These are phyloP conservation scores for Jackrogersella multiformis DNA, from an alignment of 495 filamentous ascomycete genomes.

Conservation along the genomic window DNA sequence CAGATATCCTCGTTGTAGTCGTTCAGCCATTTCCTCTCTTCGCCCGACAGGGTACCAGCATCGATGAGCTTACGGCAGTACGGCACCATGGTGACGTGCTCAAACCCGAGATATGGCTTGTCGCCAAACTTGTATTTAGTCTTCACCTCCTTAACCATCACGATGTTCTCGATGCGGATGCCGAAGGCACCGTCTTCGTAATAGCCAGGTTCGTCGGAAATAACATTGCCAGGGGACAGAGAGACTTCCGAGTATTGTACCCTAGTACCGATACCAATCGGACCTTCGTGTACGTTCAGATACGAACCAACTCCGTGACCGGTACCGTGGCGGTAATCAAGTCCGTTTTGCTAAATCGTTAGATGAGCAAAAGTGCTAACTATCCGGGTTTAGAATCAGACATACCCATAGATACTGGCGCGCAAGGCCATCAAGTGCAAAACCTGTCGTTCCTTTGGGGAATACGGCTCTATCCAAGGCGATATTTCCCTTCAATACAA, in stretches of 20 bases:
- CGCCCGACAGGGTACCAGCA: conserved; percentile 71
- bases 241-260: conserved; percentile 92
- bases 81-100: conserved; percentile 97
- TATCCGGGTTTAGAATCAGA: background rate
- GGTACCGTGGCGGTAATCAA: conserved; percentile 97
- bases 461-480: conserved; percentile 88
- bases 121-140: conserved; percentile 90
- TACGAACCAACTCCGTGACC: conserved; percentile 96
- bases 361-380: conserved; percentile 7
- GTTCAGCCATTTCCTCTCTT: conserved; percentile 88
- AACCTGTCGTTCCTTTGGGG: conserved; percentile 93
- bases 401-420: conserved; percentile 89
- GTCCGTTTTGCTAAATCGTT: conserved; percentile 69
- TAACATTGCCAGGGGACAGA: conserved; percentile 88
- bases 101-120: conserved; percentile 92
- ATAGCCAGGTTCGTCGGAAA: conserved; percentile 95
- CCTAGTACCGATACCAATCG: conserved; percentile 93
- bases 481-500: conserved; percentile 97
- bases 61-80: conserved; percentile 93
- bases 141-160: conserved; percentile 86
- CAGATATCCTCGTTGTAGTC: conserved; percentile 83
- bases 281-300: conserved; percentile 95
- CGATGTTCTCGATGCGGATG: conserved; percentile 96
- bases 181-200: conserved; percentile 98
- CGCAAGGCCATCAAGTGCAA: conserved; percentile 87